Percentiles rank a stretch among this genome's conserved stretches.
These are phyloP conservation scores for Penicillium paxilli DNA, from an alignment of 495 filamentous ascomycete genomes.

Conservation along the genomic window DNA sequence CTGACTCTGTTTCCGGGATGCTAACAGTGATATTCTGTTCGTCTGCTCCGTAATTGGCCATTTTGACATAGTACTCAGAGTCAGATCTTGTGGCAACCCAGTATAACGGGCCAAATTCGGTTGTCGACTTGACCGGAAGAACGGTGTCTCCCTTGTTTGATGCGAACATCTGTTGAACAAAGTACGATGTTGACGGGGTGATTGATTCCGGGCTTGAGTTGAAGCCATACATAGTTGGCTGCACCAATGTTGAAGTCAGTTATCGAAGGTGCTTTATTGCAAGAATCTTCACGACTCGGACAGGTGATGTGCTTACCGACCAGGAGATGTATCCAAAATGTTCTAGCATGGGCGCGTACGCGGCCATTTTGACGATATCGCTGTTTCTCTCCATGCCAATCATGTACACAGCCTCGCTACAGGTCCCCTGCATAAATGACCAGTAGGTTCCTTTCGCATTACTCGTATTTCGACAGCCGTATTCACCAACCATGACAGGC, in stretches of 20 bases:
- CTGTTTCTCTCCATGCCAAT: constrained; percentile 68
- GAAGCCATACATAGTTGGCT: constrained; percentile 40
- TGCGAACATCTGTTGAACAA: constrained; percentile 49
- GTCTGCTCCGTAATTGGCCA: constrained; percentile 29
- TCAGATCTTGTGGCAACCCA: constrained; percentile 53
- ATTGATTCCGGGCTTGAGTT: constrained; percentile 47
- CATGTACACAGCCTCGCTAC: constrained; percentile 66
- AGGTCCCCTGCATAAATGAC: constrained; percentile 56
- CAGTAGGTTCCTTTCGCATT: constrained; percentile 26
- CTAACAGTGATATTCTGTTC: constrained; percentile 24
- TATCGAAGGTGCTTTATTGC: not conserved
- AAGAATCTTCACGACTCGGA: too few species aligned
- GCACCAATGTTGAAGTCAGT: not conserved
- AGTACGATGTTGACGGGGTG: constrained; percentile 38
- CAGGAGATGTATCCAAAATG: constrained; percentile 46
- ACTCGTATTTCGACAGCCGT: constrained; percentile 55
- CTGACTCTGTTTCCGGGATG: constrained; percentile 24
- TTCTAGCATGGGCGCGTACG: constrained; percentile 50
- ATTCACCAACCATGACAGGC: constrained; percentile 53
- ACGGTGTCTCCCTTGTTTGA: constrained; percentile 55
- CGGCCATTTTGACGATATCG: constrained; percentile 54
- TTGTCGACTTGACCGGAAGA: constrained; percentile 44
- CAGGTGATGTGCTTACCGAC: constrained; percentile 27
- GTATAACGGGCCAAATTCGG: constrained; percentile 54
- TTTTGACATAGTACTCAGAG: constrained; percentile 33